Percentiles rank a stretch among this genome's conserved stretches.
These are phyloP conservation scores for Neofusicoccum parvum DNA, from an alignment of 2,329 filamentous ascomycete genomes.

Conservation along the genomic window DNA sequence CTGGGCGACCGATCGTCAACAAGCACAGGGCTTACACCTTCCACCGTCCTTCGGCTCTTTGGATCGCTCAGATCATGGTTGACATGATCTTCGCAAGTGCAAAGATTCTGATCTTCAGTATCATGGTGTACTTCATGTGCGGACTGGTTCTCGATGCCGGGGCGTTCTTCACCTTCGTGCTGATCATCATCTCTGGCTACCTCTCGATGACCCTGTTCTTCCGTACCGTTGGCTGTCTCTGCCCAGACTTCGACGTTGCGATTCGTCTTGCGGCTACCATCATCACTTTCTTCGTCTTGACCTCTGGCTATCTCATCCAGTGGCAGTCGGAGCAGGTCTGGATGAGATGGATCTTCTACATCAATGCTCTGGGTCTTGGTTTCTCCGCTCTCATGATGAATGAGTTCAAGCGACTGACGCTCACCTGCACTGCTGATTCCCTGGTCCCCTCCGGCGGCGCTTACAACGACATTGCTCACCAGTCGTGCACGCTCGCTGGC, in stretches of 20 bases:
- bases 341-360: conserved; percentile 78
- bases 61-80: conserved; percentile 80
- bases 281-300: conserved; percentile 80
- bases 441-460: conserved; percentile 71
- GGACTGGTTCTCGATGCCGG: conserved; percentile 74
- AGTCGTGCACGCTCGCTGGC: conserved; percentile 80
- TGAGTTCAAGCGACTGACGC: conserved; percentile 70
- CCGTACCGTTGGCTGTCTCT: conserved; percentile 74
- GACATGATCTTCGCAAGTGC: conserved; percentile 72
- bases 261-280: conserved; percentile 77
- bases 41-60: conserved; percentile 77
- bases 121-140: conserved; percentile 83
- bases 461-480: conserved; percentile 71
- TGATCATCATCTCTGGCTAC: conserved; percentile 73
- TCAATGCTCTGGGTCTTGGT: conserved; percentile 73
- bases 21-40: conserved; percentile 85
- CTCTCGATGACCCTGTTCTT: conserved; percentile 86
- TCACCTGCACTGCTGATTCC: conserved; percentile 69
- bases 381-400: conserved; percentile 85
- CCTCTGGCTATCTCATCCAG: conserved; percentile 82
- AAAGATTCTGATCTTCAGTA: conserved; percentile 67
- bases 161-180: conserved; percentile 81
- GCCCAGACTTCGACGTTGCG: conserved; percentile 81
- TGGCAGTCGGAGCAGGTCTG: conserved; percentile 74
- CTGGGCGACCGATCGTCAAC: conserved; percentile 74